phyloP scores from a whole-genome alignment of 2,329 filamentous ascomycete genomes.

The Xylariaceae sp. region DNA sequence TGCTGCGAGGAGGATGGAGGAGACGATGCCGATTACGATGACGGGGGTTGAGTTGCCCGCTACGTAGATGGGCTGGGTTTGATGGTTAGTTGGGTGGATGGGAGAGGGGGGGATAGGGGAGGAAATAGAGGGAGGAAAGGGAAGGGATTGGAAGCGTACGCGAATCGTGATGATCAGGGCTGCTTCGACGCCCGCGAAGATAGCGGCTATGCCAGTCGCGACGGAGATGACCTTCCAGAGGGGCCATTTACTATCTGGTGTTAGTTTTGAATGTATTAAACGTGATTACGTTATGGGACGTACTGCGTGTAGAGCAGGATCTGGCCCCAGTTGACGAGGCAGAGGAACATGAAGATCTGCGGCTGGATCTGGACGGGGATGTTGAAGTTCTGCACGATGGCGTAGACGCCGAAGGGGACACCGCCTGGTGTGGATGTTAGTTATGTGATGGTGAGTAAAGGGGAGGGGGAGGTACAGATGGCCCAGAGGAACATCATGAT shows the following conservation, averaged over 20 bases:
- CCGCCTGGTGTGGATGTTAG: conserved; percentile 27
- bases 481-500: conserved; percentile 61
- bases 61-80: conserved; percentile 45
- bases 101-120: neutral
- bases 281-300: conserved; percentile 2
- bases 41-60: conserved; percentile 50
- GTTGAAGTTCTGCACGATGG: conserved; percentile 39
- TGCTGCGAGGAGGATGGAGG: conserved; percentile 49
- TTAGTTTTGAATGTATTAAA: neutral
- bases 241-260: conserved; percentile 38
- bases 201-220: conserved; percentile 35
- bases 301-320: conserved; percentile 34
- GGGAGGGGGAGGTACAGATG: conserved; percentile 37
- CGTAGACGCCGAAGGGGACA: conserved; percentile 39
- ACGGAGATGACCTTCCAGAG: conserved; percentile 41
- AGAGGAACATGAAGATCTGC: conserved; percentile 37
- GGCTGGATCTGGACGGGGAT: conserved; percentile 41
- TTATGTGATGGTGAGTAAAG: neutral
- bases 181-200: conserved; percentile 50
- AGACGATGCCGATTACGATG: conserved; percentile 52
- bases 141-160: conserved; percentile 38
- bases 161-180: conserved; percentile 53
- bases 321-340: conserved; percentile 37
- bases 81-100: conserved; percentile 3
- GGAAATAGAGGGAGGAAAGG: neutral